A percentile compares a stretch with the other conserved stretches of the same genome.
Evolutionary conservation across 257 asterid genomes (phyloP).

Genomic region (Solanum phureja): DNA sequence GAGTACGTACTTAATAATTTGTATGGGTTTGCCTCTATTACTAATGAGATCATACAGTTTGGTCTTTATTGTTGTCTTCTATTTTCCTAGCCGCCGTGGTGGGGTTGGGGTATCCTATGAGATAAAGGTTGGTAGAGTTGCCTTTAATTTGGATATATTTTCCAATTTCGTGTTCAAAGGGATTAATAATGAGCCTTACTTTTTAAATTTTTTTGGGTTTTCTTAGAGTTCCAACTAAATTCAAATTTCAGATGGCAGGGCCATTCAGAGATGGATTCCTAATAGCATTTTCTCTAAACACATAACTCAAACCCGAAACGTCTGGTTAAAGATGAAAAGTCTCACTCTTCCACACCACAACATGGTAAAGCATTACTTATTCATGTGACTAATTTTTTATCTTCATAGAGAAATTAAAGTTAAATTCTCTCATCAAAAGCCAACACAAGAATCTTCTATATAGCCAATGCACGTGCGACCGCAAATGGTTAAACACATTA

Average conservation of each 20-base stretch:
- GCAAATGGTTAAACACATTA: background rate
- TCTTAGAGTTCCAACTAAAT: no score
- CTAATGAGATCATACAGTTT: background rate
- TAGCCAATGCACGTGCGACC: background rate
- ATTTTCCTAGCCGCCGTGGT: background rate
- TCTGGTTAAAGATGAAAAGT: no score
- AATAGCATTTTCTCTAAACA: no score
- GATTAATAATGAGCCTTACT: background rate
- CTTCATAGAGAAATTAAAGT: background rate
- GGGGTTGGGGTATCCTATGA: background rate
- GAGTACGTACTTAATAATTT: background rate
- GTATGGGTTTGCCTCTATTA: background rate
- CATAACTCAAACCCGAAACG: no score
- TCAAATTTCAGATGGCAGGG: no score
- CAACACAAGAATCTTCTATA: background rate
- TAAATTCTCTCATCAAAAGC: background rate
- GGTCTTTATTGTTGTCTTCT: background rate
- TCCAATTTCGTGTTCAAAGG: background rate
- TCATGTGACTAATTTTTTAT: background rate
- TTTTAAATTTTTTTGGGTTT: background rate
- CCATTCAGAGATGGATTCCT: no score
- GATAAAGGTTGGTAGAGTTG: background rate
- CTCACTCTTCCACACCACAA: no score
- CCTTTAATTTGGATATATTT: background rate
- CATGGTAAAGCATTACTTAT: background rate